Evolutionary conservation across 2,329 filamentous ascomycete genomes (phyloP).

Genomic region (Aspergillus sp.): DNA sequence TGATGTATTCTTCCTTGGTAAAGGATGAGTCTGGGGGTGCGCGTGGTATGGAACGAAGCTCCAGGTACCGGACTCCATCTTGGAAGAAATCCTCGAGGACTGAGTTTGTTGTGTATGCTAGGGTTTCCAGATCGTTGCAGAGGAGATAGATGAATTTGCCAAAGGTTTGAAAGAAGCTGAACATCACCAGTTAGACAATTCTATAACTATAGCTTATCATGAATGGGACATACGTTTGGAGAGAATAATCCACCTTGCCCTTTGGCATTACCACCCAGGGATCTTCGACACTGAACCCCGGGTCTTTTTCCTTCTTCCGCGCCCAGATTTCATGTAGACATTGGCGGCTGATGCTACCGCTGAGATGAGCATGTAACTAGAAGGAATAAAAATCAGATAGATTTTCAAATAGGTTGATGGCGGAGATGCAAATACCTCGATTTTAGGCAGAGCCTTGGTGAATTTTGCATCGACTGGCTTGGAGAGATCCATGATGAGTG

Average conservation of each 20-base stretch:
- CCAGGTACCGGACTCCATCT: conserved; percentile 73
- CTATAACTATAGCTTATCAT: too few relatives aligned
- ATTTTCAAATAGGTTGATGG: not conserved
- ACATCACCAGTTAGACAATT: conserved; percentile 1
- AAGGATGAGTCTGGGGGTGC: conserved; percentile 51
- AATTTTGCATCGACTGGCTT: conserved; percentile 25
- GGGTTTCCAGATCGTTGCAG: conserved; percentile 57
- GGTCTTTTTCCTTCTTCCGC: conserved; percentile 49
- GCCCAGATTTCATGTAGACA: conserved; percentile 72
- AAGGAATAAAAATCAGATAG: conserved; percentile 4
- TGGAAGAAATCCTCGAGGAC: conserved; percentile 63
- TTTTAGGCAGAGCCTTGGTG: conserved; percentile 29
- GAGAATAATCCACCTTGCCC: conserved; percentile 66
- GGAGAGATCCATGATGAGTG: conserved; percentile 16
- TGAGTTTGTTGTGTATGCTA: conserved; percentile 58
- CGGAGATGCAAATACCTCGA: conserved; percentile 24
- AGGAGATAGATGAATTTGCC: conserved; percentile 75
- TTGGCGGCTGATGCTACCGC: conserved; percentile 68
- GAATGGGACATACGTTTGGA: conserved; percentile 57
- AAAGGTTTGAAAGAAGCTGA: conserved; percentile 73
- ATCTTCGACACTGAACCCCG: conserved; percentile 57
- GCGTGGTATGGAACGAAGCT: conserved; percentile 75
- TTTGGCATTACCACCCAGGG: conserved; percentile 64
- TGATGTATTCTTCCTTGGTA: conserved; percentile 61
- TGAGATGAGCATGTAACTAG: conserved; percentile 75